These are phyloP conservation scores for Ensete glaucum DNA, from an alignment of 176 grass and related monocot genomes.

Conservation along the genomic window DNA sequence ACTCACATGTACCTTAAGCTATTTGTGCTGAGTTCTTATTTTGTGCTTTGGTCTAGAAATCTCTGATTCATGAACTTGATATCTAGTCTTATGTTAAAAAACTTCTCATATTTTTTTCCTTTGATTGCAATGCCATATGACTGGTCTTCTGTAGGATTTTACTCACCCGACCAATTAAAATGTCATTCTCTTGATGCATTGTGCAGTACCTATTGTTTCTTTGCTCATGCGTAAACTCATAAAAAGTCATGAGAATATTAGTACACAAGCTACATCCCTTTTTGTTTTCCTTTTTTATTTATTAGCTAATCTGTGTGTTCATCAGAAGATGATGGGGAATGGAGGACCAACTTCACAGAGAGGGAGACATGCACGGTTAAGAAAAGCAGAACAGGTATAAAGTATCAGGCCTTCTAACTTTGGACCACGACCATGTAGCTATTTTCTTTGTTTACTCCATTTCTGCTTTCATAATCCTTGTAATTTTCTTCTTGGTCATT, in stretches of 20 bases:
- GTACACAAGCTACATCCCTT: conserved; percentile 9
- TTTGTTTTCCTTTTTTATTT: not conserved
- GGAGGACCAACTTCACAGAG: conserved; percentile 66
- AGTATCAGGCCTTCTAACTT: not conserved
- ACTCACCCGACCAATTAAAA: not conserved
- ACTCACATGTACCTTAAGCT: not conserved
- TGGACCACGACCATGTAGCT: conserved; percentile 17
- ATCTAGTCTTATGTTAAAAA: too few relatives aligned
- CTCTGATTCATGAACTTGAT: too few relatives aligned
- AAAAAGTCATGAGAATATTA: not conserved
- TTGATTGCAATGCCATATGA: too few relatives aligned
- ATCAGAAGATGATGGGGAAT: conserved; percentile 25
- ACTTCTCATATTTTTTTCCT: too few relatives aligned
- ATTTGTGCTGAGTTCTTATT: not conserved
- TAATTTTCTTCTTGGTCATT: conserved; percentile 4
- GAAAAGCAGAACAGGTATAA: conserved; percentile 79
- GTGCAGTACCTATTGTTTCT: not conserved
- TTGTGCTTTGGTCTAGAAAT: not conserved
- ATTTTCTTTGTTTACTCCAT: not conserved
- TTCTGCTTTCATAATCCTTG: not conserved
- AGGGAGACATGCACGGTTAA: conserved; percentile 57
- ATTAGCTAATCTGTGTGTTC: conserved; percentile 7
- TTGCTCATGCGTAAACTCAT: not conserved
- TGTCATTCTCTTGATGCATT: not conserved
- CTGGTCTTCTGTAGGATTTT: not conserved